phyloP scores from a whole-genome alignment of 139 green algal species.

The Nannochloris sp. region DNA sequence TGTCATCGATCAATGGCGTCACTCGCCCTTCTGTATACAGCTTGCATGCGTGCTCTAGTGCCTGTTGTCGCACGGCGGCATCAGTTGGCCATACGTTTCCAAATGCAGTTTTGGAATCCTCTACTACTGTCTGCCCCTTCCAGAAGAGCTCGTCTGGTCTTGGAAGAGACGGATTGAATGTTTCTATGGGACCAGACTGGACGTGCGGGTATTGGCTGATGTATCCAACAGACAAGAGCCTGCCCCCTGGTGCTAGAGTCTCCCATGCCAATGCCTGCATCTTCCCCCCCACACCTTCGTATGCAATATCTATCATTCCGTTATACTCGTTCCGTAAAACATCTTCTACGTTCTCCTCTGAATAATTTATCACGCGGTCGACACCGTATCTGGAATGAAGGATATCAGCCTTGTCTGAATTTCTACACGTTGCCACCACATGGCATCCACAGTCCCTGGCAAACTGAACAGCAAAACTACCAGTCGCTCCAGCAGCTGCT shows the following conservation, averaged over 20 bases:
- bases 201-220: conserved; percentile 40
- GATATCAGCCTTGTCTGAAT: conserved; percentile 62
- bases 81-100: conserved; percentile 19
- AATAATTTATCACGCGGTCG: conserved; percentile 83
- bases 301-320: conserved; percentile 57
- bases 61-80: neutral
- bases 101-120: conserved; percentile 70
- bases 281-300: conserved; percentile 56
- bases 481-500: conserved; percentile 79
- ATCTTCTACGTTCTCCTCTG: conserved; percentile 26
- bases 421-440: conserved; percentile 84
- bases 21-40: conserved; percentile 21
- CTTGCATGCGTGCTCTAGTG: conserved; percentile 33
- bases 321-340: conserved; percentile 52
- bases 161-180: conserved; percentile 20
- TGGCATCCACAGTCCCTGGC: conserved; percentile 68
- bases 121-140: conserved; percentile 51
- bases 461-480: conserved; percentile 92
- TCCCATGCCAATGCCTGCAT: conserved; percentile 64
- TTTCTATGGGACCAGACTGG: conserved; percentile 20
- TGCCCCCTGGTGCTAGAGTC: conserved; percentile 47
- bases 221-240: conserved; percentile 68
- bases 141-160: conserved; percentile 67
- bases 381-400: conserved; percentile 59
- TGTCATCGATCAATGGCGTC: conserved; percentile 37